Evolutionary conservation across 1,139 yeast species (phyloP), one percentile per base, ranked within the genome.

Genomic region (Suhomyces terraborum): DNA sequence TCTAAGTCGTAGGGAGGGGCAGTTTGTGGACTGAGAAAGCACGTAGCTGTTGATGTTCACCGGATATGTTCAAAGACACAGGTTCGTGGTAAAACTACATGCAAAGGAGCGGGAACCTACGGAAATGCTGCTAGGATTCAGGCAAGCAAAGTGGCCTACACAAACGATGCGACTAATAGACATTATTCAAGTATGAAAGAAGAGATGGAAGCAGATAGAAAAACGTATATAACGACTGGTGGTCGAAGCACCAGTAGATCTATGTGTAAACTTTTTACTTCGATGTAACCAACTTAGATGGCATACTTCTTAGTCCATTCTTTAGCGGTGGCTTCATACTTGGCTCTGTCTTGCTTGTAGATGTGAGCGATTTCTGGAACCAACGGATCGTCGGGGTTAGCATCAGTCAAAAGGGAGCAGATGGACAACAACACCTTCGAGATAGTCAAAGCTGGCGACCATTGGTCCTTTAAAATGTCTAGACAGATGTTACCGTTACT

Each of bases 301-400:
- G 98, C 98, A 67, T 88, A 93, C 73, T 93, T 93, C 75, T 93
- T 86, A 39, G 98, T 93, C 98, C 98, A 93, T 73, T 93, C 99
- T 63, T 86, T 84, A 43, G 99, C 99, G 47, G 96, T 91, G 53
- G 96, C 88, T 71, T 93, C 98, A 66, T 91, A 93, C 69, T 91
- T 88, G 45, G 89, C 76, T 65, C 95, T 80, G 72, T 93, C 98
- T 54, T 89, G 88, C 76, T 91, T 91, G 76, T 93, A 94, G 53
- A 89, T 82, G 64, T 93, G 95, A 47, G 98, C 98, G 58, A 93
- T 93, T 70, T 93, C 98, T 20, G 98, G 98, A 36, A 93, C 99
- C 64, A 94, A 81, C 46, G 98, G 98, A 75, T 93, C 98, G 66
- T 93, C 98, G 23, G 98, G 98, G 62, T 93, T 93, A 41, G 98